Conservation (phyloP, 1,284 basidiomycete genomes). For the Macrocybe sp. region DNA sequence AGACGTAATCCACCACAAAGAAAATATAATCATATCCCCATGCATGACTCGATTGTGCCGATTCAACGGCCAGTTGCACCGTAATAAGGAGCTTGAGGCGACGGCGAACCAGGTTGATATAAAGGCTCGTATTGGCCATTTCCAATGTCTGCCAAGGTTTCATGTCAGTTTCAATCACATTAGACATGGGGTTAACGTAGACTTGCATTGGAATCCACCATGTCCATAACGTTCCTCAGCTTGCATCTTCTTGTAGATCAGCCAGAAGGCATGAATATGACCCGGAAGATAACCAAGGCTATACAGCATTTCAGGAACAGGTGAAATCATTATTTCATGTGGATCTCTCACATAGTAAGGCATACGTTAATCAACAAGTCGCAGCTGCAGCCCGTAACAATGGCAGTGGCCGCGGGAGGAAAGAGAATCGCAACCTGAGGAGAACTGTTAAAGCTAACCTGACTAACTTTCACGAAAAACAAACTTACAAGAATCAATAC, state of each 20-base stretch:
- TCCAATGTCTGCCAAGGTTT: slow-evolving; percentile 17
- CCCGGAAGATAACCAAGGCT: slow-evolving; percentile 77
- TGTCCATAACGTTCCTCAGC: slow-evolving; percentile 73
- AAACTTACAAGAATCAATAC: slow-evolving; percentile 42
- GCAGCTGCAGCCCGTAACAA: slow-evolving; percentile 75
- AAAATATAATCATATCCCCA: background rate
- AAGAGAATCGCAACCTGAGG: slow-evolving; percentile 73
- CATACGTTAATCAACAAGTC: slow-evolving; percentile 79
- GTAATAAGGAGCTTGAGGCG: slow-evolving; percentile 27
- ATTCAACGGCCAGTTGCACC: slow-evolving; percentile 24
- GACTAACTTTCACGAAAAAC: background rate
- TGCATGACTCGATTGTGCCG: background rate
- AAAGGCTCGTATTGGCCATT: slow-evolving; percentile 22
- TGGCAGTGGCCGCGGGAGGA: slow-evolving; percentile 64
- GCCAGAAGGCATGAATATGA: slow-evolving; percentile 65
- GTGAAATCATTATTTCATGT: slow-evolving; percentile 2
- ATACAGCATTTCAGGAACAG: background rate
- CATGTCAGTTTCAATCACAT: background rate
- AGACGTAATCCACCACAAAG: no score
- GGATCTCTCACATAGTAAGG: slow-evolving; percentile 54
- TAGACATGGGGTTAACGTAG: background rate
- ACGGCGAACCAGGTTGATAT: slow-evolving; percentile 13
- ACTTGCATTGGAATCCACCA: slow-evolving; percentile 61
- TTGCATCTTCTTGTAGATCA: slow-evolving; percentile 73
- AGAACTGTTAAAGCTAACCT: background rate